Evolutionary conservation across 2,329 filamentous ascomycete genomes (phyloP).

Genomic region (Monilinia laxa): DNA sequence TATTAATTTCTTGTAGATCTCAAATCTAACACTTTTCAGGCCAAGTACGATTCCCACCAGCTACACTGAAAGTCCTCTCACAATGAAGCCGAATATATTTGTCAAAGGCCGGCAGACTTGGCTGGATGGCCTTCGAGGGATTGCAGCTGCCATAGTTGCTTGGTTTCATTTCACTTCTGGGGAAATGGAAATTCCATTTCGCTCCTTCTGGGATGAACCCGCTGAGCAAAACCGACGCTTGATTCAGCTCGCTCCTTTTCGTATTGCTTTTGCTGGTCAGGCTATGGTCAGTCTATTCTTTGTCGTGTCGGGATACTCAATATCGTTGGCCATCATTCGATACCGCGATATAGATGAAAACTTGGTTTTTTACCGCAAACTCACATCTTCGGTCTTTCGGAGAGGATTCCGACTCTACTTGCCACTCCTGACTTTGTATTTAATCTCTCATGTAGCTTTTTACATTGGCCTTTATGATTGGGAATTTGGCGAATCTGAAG

Average conservation of each 20-base stretch:
- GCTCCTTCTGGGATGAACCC: not conserved
- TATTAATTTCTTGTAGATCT: not conserved
- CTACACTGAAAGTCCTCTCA: not conserved
- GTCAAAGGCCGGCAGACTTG: too few species aligned
- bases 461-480: not conserved
- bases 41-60: not conserved
- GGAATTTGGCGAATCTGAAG: too few species aligned
- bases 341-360: not conserved
- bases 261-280: not conserved
- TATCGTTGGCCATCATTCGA: not conserved
- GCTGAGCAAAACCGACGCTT: not conserved
- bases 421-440: not conserved
- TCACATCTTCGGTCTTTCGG: not conserved
- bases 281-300: not conserved
- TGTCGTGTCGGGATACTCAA: not conserved
- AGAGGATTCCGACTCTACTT: not conserved
- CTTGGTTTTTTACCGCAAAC: not conserved
- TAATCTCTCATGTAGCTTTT: not conserved
- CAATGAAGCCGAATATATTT: not conserved
- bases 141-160: not conserved
- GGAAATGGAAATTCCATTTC: not conserved
- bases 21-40: not conserved
- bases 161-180: not conserved
- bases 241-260: not conserved
- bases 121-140: too few species aligned